Evolutionary conservation across 1,139 yeast species (phyloP), one percentile per base, ranked within the genome.

Genomic region (Kodamaea suecica): DNA sequence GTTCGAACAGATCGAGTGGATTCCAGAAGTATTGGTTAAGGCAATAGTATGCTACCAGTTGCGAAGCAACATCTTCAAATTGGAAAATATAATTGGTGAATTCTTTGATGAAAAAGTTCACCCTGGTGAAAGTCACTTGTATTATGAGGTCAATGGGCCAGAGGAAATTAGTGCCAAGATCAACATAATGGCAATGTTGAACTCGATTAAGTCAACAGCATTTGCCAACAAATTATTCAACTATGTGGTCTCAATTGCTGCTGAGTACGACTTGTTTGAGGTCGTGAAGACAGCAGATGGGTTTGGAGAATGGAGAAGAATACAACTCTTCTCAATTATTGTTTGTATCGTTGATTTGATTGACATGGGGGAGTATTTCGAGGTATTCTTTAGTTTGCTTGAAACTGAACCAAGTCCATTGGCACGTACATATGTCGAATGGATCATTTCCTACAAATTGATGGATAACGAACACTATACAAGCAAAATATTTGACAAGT

Each of bases 401-500:
- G 66, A 53, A 6, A 53, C 49, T 2, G 95, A 87, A 42, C 78
- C 87, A 9, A 83, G 94, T 43, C 96, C 95, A 1, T 63, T 81
- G 39, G 85, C 77, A 2, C 73, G 96, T 39, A 61, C 75, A 3
- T 84, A 82, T 48, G 59, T 84, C 36, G 97, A 88, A 50, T 88
- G 97, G 97, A 63, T 81, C 4, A 59, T 83, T 28, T 71, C 88
- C 0, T 54, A 57, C 17, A 52, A 63, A 6, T 49, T 73, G 23
- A 37, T 54, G 20, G 45, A 44, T 20, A 46, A 48, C 27, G 46
- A 49, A 4, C 39, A 38, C 2, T 34, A 46, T 19, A 30, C 31
- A 11, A 28, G 20, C 12, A 24, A 20, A 28, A 17, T 27, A 17
- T 52, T 64, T 30, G 34, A 47, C 1, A 39, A 38, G 14, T 55